Percentiles rank a stretch among this genome's conserved stretches.
These are phyloP conservation scores for Plasmodiophora brassicae DNA, from an alignment of 208 protist genomes.

Conservation along the genomic window DNA sequence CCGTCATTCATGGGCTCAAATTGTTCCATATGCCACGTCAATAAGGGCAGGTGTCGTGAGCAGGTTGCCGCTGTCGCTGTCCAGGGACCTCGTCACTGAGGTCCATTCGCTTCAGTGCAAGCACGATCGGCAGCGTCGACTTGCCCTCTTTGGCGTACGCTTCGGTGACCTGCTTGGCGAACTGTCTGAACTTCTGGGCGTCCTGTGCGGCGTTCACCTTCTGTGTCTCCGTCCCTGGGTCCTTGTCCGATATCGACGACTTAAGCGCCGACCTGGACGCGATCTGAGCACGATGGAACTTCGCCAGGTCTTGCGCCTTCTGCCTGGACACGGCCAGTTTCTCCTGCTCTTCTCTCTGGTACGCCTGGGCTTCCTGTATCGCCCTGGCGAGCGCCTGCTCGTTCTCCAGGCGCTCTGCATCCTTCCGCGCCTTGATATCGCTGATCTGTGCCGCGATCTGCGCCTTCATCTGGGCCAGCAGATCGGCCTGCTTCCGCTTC, in stretches of 20 bases:
- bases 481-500: not conserved
- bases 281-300: not conserved
- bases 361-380: not conserved
- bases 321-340: not conserved
- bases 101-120: not conserved
- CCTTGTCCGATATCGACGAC: not conserved
- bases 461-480: not conserved
- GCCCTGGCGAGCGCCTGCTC: not conserved
- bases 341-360: not conserved
- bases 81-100: not conserved
- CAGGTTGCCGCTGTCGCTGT: too few relatives aligned
- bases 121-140: not conserved
- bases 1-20: too few relatives aligned
- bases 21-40: too few relatives aligned
- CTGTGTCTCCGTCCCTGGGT: not conserved
- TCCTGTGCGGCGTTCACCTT: not conserved
- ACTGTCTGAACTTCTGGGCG: too few relatives aligned
- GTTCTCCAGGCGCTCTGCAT: not conserved
- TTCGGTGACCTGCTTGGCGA: too few relatives aligned
- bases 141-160: too few relatives aligned
- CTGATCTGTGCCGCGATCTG: not conserved
- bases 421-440: too few relatives aligned
- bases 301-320: not conserved
- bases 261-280: not conserved
- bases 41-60: too few relatives aligned